Percentiles rank a stretch among this genome's conserved stretches.
Conservation (phyloP, 2,329 filamentous ascomycete species). For the Trichoderma cornu-damae region DNA sequence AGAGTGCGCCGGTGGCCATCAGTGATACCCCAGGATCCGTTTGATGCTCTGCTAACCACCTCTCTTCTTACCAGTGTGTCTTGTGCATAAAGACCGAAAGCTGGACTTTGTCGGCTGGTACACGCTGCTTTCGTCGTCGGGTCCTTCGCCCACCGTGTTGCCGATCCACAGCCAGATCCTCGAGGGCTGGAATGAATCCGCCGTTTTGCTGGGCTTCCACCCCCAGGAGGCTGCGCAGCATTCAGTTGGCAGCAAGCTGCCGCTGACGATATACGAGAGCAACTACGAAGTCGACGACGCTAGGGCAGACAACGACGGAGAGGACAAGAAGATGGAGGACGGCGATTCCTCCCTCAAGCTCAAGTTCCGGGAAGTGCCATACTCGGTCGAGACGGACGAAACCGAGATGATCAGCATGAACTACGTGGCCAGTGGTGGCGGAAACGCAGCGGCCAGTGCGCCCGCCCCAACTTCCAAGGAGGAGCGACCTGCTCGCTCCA, state of each 20-base stretch:
- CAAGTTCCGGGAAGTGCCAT: conserved; percentile 77
- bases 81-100: conserved; percentile 77
- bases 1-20: conserved; percentile 58
- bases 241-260: conserved; percentile 71
- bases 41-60: neutral
- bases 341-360: conserved; percentile 53
- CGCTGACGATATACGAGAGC: conserved; percentile 86
- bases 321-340: conserved; percentile 70
- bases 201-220: conserved; percentile 85
- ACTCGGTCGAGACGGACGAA: conserved; percentile 87
- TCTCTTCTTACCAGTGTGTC: conserved; percentile 60
- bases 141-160: conserved; percentile 64
- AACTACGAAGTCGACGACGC: conserved; percentile 66
- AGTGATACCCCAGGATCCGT: neutral
- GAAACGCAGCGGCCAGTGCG: conserved; percentile 65
- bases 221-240: conserved; percentile 52
- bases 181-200: conserved; percentile 71
- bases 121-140: conserved; percentile 66
- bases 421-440: conserved; percentile 79
- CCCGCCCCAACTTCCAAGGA: conserved; percentile 47
- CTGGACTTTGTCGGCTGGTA: conserved; percentile 93
- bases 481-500: conserved; percentile 38
- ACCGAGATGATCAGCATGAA: conserved; percentile 98
- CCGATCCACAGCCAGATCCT: conserved; percentile 75
- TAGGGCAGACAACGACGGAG: conserved; percentile 44